Percentiles rank a stretch among this genome's conserved stretches.
Evolutionary conservation across 2,329 filamentous ascomycete species (phyloP).

Genomic region (Thelonectria discophora): DNA sequence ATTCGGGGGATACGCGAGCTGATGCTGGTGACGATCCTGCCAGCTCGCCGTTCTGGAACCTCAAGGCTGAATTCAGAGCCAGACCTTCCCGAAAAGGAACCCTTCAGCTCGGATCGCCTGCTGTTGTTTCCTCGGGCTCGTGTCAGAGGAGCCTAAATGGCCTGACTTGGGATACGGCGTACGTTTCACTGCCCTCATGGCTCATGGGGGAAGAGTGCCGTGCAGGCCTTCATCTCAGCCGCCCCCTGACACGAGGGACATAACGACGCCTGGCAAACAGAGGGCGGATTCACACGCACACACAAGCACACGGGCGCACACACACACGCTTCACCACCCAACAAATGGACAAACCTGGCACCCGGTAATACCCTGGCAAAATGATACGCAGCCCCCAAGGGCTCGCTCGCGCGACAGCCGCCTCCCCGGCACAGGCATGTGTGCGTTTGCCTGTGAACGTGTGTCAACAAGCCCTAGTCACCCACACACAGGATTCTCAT

Average conservation of each 20-base stretch:
- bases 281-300: conserved; percentile 10
- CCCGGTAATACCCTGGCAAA: conserved; percentile 4
- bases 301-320: background rate
- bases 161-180: conserved; percentile 18
- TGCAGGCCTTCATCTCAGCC: conserved; percentile 2
- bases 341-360: background rate
- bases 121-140: conserved; percentile 22
- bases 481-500: too few relatives aligned
- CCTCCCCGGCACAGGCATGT: conserved; percentile 8
- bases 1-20: conserved; percentile 22
- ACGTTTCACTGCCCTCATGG: conserved; percentile 19
- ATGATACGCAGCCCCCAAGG: background rate
- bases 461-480: conserved; percentile 16
- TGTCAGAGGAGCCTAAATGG: conserved; percentile 4
- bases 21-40: conserved; percentile 25
- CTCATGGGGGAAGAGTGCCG: conserved; percentile 1
- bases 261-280: background rate
- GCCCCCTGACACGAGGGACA: conserved; percentile 12
- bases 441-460: conserved; percentile 10
- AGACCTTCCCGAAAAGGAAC: conserved; percentile 30
- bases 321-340: background rate
- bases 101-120: conserved; percentile 23
- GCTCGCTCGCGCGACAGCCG: conserved; percentile 23
- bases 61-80: conserved; percentile 31
- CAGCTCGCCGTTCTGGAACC: conserved; percentile 27